Evolutionary conservation across 2,329 filamentous ascomycete genomes (phyloP).

Genomic region (Fusarium beomiforme): DNA sequence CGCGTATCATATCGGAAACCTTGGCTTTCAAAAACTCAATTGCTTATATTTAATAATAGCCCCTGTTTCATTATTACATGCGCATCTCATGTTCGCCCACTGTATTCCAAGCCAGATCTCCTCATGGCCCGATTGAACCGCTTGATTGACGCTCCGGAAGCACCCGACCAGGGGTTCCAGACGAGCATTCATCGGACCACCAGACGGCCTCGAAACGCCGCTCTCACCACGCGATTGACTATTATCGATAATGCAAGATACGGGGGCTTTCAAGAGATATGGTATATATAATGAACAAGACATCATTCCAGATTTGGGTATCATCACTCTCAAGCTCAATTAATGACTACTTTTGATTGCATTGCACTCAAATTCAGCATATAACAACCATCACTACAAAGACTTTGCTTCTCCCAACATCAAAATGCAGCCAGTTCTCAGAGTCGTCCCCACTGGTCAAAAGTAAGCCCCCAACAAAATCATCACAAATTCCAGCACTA

Average conservation of each 20-base stretch:
- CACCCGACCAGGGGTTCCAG: constrained; percentile 22
- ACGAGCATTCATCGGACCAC: constrained; percentile 24
- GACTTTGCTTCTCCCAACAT: not conserved
- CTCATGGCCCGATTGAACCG: constrained; percentile 17
- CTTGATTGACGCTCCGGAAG: constrained; percentile 18
- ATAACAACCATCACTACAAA: not conserved
- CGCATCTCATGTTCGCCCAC: not conserved
- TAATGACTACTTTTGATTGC: not conserved
- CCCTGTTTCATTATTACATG: not conserved
- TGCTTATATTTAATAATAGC: not conserved
- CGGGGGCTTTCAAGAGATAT: not conserved
- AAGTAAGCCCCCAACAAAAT: constrained; percentile 12
- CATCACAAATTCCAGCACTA: not conserved
- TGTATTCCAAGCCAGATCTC: not conserved
- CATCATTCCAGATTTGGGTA: not conserved
- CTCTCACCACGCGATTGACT: constrained; percentile 16
- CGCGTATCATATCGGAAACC: not conserved
- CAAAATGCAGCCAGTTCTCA: constrained; percentile 36
- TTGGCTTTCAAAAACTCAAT: not conserved
- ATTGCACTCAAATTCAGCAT: not conserved
- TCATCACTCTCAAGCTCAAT: not conserved
- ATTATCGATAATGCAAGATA: constrained; percentile 4
- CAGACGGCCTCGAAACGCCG: constrained; percentile 26
- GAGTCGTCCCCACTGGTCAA: constrained; percentile 20
- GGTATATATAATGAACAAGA: constrained; percentile 22